Conservation (phyloP, 1,284 basidiomycete species). For the Hymenochaete sp. region DNA sequence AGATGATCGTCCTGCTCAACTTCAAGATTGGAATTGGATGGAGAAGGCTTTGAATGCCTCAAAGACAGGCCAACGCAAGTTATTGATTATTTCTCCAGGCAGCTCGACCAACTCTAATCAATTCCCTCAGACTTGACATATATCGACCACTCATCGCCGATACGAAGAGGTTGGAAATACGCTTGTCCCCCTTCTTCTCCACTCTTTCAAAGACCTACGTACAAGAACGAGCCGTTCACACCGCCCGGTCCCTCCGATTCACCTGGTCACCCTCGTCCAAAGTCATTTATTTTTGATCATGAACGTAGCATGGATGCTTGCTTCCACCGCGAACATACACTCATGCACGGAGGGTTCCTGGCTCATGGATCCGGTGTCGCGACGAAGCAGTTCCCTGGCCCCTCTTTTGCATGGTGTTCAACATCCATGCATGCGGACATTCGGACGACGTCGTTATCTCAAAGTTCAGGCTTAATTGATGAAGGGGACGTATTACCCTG, state of each 20-base stretch:
- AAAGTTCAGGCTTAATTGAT: slow-evolving; percentile 29
- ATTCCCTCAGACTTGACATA: slow-evolving; percentile 29
- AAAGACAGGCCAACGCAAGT: slow-evolving; percentile 24
- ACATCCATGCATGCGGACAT: slow-evolving; percentile 53
- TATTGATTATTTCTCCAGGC: no score
- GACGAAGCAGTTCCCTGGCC: slow-evolving; percentile 35
- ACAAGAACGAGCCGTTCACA: slow-evolving; percentile 15
- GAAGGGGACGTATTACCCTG: slow-evolving; percentile 43
- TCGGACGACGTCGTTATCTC: slow-evolving; percentile 36
- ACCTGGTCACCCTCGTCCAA: slow-evolving; percentile 24
- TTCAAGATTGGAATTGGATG: slow-evolving; percentile 24
- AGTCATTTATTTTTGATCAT: slow-evolving; percentile 44
- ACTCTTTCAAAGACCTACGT: slow-evolving; percentile 23
- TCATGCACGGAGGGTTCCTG: slow-evolving; percentile 47
- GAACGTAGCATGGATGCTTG: slow-evolving; percentile 50
- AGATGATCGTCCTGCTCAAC: slow-evolving; percentile 25
- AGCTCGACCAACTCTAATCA: no score
- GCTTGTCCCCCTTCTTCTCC: slow-evolving; percentile 35
- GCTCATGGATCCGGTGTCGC: slow-evolving; percentile 41
- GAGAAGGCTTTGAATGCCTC: slow-evolving; percentile 23
- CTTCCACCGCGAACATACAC: slow-evolving; percentile 40
- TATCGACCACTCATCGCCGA: slow-evolving; percentile 27
- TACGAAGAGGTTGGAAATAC: slow-evolving; percentile 32
- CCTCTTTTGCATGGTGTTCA: slow-evolving; percentile 47
- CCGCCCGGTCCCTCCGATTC: slow-evolving; percentile 16